Base-by-base conservation (phyloP, 2,329 filamentous ascomycete genomes). In the Trichoderma citrinoviride region DNA sequence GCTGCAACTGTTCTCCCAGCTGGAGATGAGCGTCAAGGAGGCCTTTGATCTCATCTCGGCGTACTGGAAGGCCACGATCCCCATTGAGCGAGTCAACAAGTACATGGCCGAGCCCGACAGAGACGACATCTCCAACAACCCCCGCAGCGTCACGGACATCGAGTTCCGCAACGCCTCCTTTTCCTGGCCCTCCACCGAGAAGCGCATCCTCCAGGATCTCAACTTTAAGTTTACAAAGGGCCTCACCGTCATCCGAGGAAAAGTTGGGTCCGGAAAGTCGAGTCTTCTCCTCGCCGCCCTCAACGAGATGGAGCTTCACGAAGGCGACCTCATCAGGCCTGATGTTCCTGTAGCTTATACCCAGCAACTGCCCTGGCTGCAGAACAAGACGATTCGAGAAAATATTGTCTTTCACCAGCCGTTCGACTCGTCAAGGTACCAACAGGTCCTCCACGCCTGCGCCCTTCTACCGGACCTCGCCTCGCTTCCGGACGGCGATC, bases 51-150 rank as follows among this genome's bases (percentile, higher is more conserved):
- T 96, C 10, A 87, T 96, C 49, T 92, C 90, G 0, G 85, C 89
- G 0, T 78, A 94, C 5, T 83, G 96, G 68, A 96, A 96, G 71
- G 91, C 92, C 0, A 88, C 85, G n/a, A 89, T 97, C 19, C 90
- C 93, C 0, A 86, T 96, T 67, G 86, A 85, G 8, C 88, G 93
- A 68, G 92, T 97, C 21, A 90, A 96, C 71, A 83, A 85, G 23
- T 97, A 96, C 77, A 96, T 97, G 91, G 79, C 81, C 0, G 93
- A 97, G 75, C 91, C 91, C 0, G 87, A 97, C 71, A 92, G 92
- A 70, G 84, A 86, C 33, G 81, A 84, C 29, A 74, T 75, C 3
- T 78, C 79, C 4, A 71, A 77, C 4, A 73, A 73, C 8, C 76
- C 81, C 3, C 65, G 64, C 14, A 68, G 67, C 52, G 74, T 68